phyloP scores from a whole-genome alignment of 768 basidiomycete species.

The Cytidiella melzeri region DNA sequence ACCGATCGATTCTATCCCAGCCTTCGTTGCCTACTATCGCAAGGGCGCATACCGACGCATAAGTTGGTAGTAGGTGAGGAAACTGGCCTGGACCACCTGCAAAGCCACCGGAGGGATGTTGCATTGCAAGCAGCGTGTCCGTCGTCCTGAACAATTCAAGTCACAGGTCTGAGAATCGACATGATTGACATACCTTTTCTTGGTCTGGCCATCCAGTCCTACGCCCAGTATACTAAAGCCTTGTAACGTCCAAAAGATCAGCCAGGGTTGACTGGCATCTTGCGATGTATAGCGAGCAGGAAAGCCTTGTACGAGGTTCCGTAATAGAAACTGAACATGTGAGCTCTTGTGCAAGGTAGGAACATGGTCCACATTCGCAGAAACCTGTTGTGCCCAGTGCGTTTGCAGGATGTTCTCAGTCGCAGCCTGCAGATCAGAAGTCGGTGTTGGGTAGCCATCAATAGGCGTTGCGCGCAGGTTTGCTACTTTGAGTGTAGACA shows the following conservation, averaged over 20 bases:
- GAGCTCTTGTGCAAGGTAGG: constrained; percentile 49
- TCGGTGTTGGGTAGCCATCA: constrained; percentile 59
- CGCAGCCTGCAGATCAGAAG: constrained; percentile 54
- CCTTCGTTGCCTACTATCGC: constrained; percentile 79
- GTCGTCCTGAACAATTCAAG: constrained; percentile 50
- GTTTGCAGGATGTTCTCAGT: constrained; percentile 61
- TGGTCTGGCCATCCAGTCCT: constrained; percentile 69
- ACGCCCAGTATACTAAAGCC: constrained; percentile 75
- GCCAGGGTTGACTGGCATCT: constrained; percentile 94
- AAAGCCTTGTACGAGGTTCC: constrained; percentile 72
- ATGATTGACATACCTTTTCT: constrained; percentile 65
- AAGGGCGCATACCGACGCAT: constrained; percentile 79
- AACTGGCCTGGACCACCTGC: constrained; percentile 87
- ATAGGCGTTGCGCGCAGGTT: constrained; percentile 37
- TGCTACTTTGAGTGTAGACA: no score
- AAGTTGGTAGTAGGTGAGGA: constrained; percentile 84
- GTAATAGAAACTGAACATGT: constrained; percentile 73
- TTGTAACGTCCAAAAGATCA: constrained; percentile 90
- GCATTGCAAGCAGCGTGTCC: constrained; percentile 73
- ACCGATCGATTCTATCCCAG: constrained; percentile 87
- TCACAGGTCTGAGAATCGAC: background rate
- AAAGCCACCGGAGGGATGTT: constrained; percentile 87
- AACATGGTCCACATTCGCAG: constrained; percentile 4
- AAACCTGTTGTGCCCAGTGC: constrained; percentile 28
- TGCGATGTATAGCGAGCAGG: constrained; percentile 74